A percentile compares a stretch with the other conserved stretches of the same genome.
phyloP scores from a whole-genome alignment of 495 filamentous ascomycete genomes.

The Lasiosphaeria hispida region DNA sequence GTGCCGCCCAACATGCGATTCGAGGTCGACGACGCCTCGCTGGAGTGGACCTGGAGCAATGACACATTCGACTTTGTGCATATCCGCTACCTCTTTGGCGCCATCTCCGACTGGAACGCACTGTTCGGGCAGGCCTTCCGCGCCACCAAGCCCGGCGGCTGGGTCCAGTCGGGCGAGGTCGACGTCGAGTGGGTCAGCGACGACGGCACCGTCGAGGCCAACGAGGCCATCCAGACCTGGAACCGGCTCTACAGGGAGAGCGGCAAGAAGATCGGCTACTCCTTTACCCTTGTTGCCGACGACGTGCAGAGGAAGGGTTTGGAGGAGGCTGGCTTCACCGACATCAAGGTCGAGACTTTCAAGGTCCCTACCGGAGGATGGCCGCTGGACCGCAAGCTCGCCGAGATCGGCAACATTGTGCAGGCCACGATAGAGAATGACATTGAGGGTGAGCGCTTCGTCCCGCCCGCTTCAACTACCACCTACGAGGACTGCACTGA shows the following conservation, averaged over 20 bases:
- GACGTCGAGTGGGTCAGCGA: conserved; percentile 25
- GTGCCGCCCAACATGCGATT: conserved; percentile 52
- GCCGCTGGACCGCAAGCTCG: not conserved
- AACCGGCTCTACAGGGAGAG: not conserved
- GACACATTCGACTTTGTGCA: conserved; percentile 65
- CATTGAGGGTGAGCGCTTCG: conserved; percentile 2
- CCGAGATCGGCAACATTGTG: not conserved
- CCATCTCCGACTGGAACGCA: conserved; percentile 55
- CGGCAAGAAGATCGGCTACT: not conserved
- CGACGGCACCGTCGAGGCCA: conserved; percentile 25
- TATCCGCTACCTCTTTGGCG: conserved; percentile 55
- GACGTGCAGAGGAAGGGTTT: not conserved
- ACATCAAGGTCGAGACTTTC: not conserved
- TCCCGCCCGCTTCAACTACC: too few relatives aligned
- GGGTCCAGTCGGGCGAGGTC: conserved; percentile 27
- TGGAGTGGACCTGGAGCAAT: conserved; percentile 50
- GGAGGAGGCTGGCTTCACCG: not conserved
- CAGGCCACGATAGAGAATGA: not conserved
- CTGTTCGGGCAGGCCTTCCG: conserved; percentile 39
- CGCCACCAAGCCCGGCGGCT: conserved; percentile 42
- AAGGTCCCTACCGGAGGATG: conserved; percentile 7
- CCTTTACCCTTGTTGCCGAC: conserved; percentile 1
- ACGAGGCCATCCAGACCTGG: not conserved
- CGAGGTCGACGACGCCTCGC: conserved; percentile 56
- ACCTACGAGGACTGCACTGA: not conserved